phyloP scores from a whole-genome alignment of 305 asterid genomes.

The Plantago coronopus region DNA sequence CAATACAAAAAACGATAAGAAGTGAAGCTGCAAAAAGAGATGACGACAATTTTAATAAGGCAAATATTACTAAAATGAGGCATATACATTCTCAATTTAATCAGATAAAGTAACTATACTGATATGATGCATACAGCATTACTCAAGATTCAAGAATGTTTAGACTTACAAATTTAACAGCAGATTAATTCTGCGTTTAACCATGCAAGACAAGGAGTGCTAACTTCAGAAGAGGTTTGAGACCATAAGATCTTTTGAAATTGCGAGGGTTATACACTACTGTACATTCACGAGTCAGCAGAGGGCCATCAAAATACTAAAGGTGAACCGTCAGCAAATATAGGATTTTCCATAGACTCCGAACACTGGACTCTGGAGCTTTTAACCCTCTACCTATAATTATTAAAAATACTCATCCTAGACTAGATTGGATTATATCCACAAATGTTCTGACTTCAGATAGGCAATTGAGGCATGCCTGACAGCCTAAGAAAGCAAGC shows the following conservation, averaged over 20 bases:
- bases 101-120: background rate
- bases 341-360: background rate
- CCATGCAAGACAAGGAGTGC: background rate
- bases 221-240: too few relatives aligned
- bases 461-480: too few relatives aligned
- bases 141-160: background rate
- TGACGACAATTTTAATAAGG: constrained; percentile 8
- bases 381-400: background rate
- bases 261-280: background rate
- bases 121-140: background rate
- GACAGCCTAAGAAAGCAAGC: background rate
- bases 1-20: constrained; percentile 88
- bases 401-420: background rate
- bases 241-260: background rate
- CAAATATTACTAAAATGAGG: background rate
- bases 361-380: background rate
- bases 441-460: too few relatives aligned
- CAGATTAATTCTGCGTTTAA: background rate
- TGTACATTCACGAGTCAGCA: background rate
- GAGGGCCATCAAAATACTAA: background rate
- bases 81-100: background rate
- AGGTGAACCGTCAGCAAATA: background rate
- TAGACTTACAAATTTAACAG: background rate
- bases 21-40: constrained; percentile 66
- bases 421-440: constrained; percentile 1